Evolutionary conservation across 371 early-diverging fungal species (phyloP).

Genomic region (Mortierella sp.): DNA sequence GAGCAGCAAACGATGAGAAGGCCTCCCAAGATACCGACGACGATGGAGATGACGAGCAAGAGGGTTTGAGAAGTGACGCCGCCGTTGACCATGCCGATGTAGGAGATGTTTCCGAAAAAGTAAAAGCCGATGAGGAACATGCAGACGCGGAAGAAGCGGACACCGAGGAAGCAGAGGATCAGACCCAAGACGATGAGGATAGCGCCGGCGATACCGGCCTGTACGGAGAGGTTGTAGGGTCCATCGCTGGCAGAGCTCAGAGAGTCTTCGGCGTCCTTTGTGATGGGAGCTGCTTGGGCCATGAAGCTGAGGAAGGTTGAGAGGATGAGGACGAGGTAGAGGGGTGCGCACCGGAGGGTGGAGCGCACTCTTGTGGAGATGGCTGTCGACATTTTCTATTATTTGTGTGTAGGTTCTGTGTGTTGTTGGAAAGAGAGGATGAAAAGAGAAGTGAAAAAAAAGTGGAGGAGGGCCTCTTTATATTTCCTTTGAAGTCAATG

Average conservation of each 20-base stretch:
- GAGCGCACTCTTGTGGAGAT: slow-evolving; percentile 19
- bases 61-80: slow-evolving; percentile 64
- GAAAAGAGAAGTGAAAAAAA: background rate
- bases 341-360: slow-evolving; percentile 19
- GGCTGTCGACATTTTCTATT: background rate
- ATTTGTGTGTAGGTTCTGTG: background rate
- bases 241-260: slow-evolving; percentile 15
- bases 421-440: background rate
- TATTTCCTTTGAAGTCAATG: background rate
- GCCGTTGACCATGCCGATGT: slow-evolving; percentile 69
- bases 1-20: slow-evolving; percentile 64
- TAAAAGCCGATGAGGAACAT: slow-evolving; percentile 74
- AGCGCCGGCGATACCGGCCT: slow-evolving; percentile 71
- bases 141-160: slow-evolving; percentile 64
- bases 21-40: slow-evolving; percentile 70
- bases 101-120: slow-evolving; percentile 63
- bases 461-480: slow-evolving; percentile 2
- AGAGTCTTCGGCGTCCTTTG: background rate
- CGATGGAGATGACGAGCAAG: slow-evolving; percentile 68
- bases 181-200: slow-evolving; percentile 73
- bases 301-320: slow-evolving; percentile 30
- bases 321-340: slow-evolving; percentile 34
- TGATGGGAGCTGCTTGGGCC: slow-evolving; percentile 24
- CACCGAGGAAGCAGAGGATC: slow-evolving; percentile 75
- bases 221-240: slow-evolving; percentile 61